These are phyloP conservation scores for Alternaria longipes DNA, from an alignment of 2,329 filamentous ascomycete genomes.

Conservation along the genomic window DNA sequence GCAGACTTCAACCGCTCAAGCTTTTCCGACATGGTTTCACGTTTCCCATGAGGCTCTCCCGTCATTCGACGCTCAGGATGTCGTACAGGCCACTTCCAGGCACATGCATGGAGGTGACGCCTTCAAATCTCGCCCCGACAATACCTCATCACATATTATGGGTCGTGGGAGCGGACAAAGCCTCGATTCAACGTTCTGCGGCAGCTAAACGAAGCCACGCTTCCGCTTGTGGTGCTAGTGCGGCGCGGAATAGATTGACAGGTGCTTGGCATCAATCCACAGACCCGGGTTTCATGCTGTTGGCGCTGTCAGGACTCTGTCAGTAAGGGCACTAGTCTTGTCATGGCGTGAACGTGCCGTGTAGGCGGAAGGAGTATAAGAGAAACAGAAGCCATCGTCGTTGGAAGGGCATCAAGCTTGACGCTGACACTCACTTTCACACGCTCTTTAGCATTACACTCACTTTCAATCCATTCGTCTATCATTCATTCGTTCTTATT, in stretches of 20 bases:
- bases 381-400: slow-evolving; percentile 18
- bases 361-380: slow-evolving; percentile 36
- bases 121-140: slow-evolving; percentile 29
- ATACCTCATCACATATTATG: slow-evolving; percentile 30
- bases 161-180: slow-evolving; percentile 28
- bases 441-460: slow-evolving; percentile 42
- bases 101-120: slow-evolving; percentile 33
- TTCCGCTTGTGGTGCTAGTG: slow-evolving; percentile 26
- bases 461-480: slow-evolving; percentile 42
- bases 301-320: slow-evolving; percentile 11
- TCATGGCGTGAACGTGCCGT: slow-evolving; percentile 27
- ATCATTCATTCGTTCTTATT: slow-evolving; percentile 31
- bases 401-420: slow-evolving; percentile 39
- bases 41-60: slow-evolving; percentile 20
- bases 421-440: slow-evolving; percentile 45
- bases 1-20: slow-evolving; percentile 19
- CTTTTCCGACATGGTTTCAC: slow-evolving; percentile 29
- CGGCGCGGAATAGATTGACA: slow-evolving; percentile 40
- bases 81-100: slow-evolving; percentile 22
- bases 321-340: slow-evolving; percentile 25
- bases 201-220: slow-evolving; percentile 30
- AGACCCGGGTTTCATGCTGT: slow-evolving; percentile 25
- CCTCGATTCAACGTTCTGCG: slow-evolving; percentile 31
- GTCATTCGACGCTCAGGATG: slow-evolving; percentile 28
- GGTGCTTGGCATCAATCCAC: slow-evolving; percentile 31